Conservation (phyloP, 257 asterid species). For the Solanum gandarillasii region DNA sequence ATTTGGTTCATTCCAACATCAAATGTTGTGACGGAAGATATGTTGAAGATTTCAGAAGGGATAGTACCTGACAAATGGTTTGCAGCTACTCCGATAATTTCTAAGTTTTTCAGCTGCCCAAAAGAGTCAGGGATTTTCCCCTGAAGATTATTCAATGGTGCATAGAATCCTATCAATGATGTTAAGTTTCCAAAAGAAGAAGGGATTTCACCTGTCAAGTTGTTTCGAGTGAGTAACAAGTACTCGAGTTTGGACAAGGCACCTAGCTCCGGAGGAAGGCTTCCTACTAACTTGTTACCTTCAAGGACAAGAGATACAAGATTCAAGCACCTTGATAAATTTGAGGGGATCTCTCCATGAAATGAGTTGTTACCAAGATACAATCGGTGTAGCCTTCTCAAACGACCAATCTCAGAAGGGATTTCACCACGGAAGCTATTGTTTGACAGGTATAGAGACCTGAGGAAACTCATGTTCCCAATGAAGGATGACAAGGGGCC, state of each 20-base stretch:
- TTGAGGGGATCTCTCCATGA: constrained; percentile 10
- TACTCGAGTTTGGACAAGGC: not conserved
- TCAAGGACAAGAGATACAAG: constrained; percentile 4
- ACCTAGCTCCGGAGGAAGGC: constrained; percentile 4
- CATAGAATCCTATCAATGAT: constrained; percentile 2
- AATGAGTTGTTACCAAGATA: constrained; percentile 1
- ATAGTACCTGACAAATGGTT: constrained; percentile 6
- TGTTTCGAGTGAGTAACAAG: not conserved
- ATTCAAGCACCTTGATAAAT: constrained; percentile 6
- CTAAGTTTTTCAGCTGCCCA: constrained; percentile 1
- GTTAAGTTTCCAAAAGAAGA: constrained; percentile 15
- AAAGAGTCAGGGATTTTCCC: constrained; percentile 7
- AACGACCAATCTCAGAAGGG: constrained; percentile 6
- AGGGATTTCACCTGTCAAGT: constrained; percentile 10
- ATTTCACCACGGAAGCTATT: constrained; percentile 5
- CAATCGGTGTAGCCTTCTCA: constrained; percentile 2
- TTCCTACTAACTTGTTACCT: constrained; percentile 7
- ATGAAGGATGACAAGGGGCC: constrained; percentile 6
- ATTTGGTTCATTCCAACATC: constrained; percentile 7
- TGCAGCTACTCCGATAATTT: constrained; percentile 5
- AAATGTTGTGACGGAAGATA: constrained; percentile 3
- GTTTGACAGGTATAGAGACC: constrained; percentile 1
- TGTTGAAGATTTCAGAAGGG: constrained; percentile 9
- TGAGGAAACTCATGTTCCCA: constrained; percentile 13
- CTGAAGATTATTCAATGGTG: constrained; percentile 4